Base-by-base conservation (phyloP, 805 yeast species). In the Metschnikowia gelsemii region DNA sequence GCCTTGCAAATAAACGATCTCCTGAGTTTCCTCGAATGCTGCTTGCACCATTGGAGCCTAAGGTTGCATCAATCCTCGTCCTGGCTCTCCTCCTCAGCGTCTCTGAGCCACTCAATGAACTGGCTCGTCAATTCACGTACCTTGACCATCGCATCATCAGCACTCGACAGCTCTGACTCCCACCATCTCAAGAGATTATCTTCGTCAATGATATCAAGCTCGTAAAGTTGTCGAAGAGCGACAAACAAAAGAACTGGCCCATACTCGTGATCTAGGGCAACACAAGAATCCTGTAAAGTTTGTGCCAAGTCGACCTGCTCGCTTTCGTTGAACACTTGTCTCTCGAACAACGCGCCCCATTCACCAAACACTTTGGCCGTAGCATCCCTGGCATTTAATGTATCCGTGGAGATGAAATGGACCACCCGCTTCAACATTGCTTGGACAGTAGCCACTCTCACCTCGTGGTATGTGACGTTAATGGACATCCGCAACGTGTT, bases 401-500 rank as follows among this genome's bases (percentile, higher is more conserved):
- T 85, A 46, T 78, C 86, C 1, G 96, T 86, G 29, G 80, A 74
- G 27, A 89, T 78, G 54, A 85, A 83, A 51, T 87, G 87, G 38
- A 79, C 72, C 9, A 87, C 78, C 55, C 93, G 76, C 31, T 71
- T 69, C 32, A 88, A 55, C 56, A 93, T 69, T 0, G 97, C 93
- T 27, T 73, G 72, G 25, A 80, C 70, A 0, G 96, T 87, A 4
- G 96, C 95, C 22, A 70, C 64, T 59, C 97, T 78, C 11, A 93
- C 97, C 58, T 90, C 96, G 56, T 87, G 95, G 63, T 93, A 91
- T 0, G 93, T 78, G 13, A 89, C 99, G 61, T 93, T 88, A 93
- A 90, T 85, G 56, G 96, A 87, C 99, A 93, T 91, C 66, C 98
- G 78, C 57, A 93, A 73, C 0, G 99, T 93, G 61, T 91, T 91